These are phyloP conservation scores for Pyrenochaeta sp. DNA, from an alignment of 2,329 filamentous ascomycete species.

Conservation along the genomic window DNA sequence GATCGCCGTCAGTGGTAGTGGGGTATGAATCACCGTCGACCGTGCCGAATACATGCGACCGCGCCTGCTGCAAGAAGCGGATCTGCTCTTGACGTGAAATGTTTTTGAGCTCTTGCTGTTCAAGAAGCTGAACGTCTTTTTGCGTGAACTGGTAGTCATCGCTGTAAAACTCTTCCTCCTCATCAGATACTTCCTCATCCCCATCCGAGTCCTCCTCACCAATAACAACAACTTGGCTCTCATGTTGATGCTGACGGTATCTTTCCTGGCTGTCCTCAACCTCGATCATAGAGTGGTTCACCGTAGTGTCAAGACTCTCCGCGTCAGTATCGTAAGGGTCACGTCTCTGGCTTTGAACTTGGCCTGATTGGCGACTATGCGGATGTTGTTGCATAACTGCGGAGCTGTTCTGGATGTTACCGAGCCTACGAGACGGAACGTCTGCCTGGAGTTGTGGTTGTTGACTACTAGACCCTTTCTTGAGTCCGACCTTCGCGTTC, in stretches of 20 bases:
- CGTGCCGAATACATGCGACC: constrained; percentile 8
- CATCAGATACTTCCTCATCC: constrained; percentile 16
- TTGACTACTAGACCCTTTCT: constrained; percentile 15
- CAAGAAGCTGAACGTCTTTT: constrained; percentile 7
- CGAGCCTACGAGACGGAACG: constrained; percentile 13
- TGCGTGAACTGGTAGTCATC: constrained; percentile 4
- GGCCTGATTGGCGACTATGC: constrained; percentile 21
- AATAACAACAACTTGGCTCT: constrained; percentile 13
- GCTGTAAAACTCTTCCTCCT: constrained; percentile 8
- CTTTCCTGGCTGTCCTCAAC: constrained; percentile 25
- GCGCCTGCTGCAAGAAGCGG: constrained; percentile 5
- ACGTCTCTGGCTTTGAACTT: constrained; percentile 20
- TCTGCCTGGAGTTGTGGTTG: constrained; percentile 15
- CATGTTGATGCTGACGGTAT: constrained; percentile 13
- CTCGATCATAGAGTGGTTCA: constrained; percentile 30
- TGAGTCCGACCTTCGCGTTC: constrained; percentile 30
- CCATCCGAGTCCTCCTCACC: constrained; percentile 13
- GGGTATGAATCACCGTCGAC: constrained; percentile 49
- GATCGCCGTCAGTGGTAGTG: constrained; percentile 45
- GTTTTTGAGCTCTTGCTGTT: constrained; percentile 1
- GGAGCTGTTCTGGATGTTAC: constrained; percentile 19
- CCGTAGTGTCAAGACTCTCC: constrained; percentile 48
- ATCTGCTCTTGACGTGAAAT: constrained; percentile 5
- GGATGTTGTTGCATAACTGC: constrained; percentile 20
- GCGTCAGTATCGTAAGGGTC: constrained; percentile 50